Conservation (phyloP, 2,329 filamentous ascomycete species). For the Apiospora kogelbergensis region DNA sequence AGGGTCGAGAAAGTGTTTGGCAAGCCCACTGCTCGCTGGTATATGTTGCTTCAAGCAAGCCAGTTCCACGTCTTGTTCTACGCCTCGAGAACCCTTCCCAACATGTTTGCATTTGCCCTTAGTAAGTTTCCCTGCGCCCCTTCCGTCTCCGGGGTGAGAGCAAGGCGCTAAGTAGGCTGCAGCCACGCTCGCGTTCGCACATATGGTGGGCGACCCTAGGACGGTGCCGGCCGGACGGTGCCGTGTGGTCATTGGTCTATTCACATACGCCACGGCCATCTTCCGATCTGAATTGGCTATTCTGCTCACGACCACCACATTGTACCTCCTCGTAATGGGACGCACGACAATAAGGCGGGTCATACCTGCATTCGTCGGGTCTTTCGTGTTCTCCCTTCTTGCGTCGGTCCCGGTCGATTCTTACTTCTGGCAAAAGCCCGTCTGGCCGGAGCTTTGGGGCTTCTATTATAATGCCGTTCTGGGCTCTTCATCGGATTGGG, state of each 20-base stretch:
- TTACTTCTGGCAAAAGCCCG: conserved; percentile 84
- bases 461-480: conserved; percentile 91
- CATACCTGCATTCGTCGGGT: conserved; percentile 64
- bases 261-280: conserved; percentile 78
- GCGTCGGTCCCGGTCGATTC: conserved; percentile 79
- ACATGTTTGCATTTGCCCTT: conserved; percentile 92
- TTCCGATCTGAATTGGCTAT: conserved; percentile 90
- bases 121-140: conserved; percentile 52
- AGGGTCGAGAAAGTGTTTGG: conserved; percentile 70
- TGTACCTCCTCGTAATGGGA: conserved; percentile 55
- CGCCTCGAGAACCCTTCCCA: conserved; percentile 85
- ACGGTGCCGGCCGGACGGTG: conserved; percentile 43
- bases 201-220: conserved; percentile 39
- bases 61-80: conserved; percentile 97
- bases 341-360: conserved; percentile 37
- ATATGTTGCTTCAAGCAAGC: conserved; percentile 70
- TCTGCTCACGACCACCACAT: conserved; percentile 67
- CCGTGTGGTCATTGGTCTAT: conserved; percentile 66
- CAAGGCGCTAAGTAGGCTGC: conserved; percentile 5
- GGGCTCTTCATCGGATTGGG: conserved; percentile 84
- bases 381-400: conserved; percentile 64
- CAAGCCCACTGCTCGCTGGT: conserved; percentile 71
- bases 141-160: background rate
- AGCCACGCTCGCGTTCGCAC: conserved; percentile 67
- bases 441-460: conserved; percentile 88